Conservation (phyloP, 768 basidiomycete genomes). For the Collybia nuda region DNA sequence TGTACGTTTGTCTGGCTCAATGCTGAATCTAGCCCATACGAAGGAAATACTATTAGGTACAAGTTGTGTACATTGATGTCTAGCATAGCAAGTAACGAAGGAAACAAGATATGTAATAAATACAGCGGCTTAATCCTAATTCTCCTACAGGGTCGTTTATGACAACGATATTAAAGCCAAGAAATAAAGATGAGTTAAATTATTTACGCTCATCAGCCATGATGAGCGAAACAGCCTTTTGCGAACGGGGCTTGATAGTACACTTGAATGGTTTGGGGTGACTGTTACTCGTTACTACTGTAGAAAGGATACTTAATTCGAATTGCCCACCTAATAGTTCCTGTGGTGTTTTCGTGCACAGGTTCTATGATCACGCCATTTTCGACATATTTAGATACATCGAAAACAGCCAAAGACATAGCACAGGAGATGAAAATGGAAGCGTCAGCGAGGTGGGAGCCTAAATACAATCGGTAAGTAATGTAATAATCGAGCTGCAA, state of each 20-base stretch:
- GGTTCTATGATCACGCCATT: constrained; percentile 48
- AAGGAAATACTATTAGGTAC: constrained; percentile 10
- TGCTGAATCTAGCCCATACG: constrained; percentile 4
- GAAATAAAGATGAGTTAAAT: constrained; percentile 14
- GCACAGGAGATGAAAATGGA: constrained; percentile 53
- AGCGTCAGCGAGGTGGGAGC: constrained; percentile 53
- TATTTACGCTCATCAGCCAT: constrained; percentile 37
- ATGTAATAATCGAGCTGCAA: not conserved
- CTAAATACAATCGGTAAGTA: constrained; percentile 24
- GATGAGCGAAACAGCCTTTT: constrained; percentile 53
- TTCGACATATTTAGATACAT: constrained; percentile 46
- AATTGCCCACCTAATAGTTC: constrained; percentile 55
- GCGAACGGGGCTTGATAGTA: constrained; percentile 58
- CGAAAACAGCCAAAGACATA: constrained; percentile 51
- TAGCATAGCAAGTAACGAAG: constrained; percentile 19
- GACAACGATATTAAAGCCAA: not conserved
- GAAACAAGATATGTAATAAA: constrained; percentile 37
- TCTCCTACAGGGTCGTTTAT: not conserved
- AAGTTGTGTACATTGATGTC: constrained; percentile 16
- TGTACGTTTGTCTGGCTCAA: constrained; percentile 4
- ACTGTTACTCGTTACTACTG: constrained; percentile 21
- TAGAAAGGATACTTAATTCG: not conserved
- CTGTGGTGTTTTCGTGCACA: constrained; percentile 55
- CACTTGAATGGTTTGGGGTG: constrained; percentile 67
- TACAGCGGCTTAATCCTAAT: constrained; percentile 13